A percentile compares a stretch with the other conserved stretches of the same genome.
These are phyloP conservation scores for Sesbania bispinosa DNA, from an alignment of 306 rosid genomes.

Conservation along the genomic window DNA sequence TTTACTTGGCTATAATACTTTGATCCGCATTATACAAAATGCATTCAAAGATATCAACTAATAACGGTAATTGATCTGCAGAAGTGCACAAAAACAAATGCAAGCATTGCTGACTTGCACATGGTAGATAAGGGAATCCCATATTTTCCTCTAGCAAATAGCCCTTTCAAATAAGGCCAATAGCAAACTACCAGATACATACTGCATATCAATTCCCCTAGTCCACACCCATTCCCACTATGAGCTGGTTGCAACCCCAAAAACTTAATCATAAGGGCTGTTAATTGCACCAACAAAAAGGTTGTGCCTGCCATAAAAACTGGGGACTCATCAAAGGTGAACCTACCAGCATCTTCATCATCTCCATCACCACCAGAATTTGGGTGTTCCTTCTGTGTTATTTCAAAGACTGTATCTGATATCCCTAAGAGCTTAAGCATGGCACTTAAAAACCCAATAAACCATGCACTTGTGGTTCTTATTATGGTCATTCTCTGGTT, in stretches of 20 bases:
- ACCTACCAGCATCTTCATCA: slow-evolving; percentile 28
- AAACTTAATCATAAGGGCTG: slow-evolving; percentile 28
- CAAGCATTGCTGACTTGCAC: slow-evolving; percentile 41
- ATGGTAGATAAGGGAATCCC: slow-evolving; percentile 60
- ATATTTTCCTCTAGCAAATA: slow-evolving; percentile 49
- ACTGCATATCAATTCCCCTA: slow-evolving; percentile 42
- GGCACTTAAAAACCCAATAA: slow-evolving; percentile 45
- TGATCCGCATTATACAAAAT: no score
- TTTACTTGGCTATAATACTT: no score
- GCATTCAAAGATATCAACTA: background rate
- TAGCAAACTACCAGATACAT: slow-evolving; percentile 41
- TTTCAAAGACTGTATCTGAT: slow-evolving; percentile 54
- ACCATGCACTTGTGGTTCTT: slow-evolving; percentile 36
- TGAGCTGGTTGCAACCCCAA: slow-evolving; percentile 22
- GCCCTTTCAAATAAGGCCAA: slow-evolving; percentile 59
- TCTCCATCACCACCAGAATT: background rate
- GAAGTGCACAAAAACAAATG: slow-evolving; percentile 36
- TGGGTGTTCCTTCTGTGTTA: slow-evolving; percentile 53
- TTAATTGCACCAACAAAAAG: slow-evolving; percentile 50
- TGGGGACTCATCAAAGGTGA: slow-evolving; percentile 63
- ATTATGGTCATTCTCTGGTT: slow-evolving; percentile 62
- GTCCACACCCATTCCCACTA: slow-evolving; percentile 37
- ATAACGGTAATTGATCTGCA: background rate
- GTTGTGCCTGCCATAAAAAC: slow-evolving; percentile 53
- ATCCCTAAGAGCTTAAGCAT: slow-evolving; percentile 44